phyloP scores from a whole-genome alignment of 768 basidiomycete species.

The Leccinellum albellum region DNA sequence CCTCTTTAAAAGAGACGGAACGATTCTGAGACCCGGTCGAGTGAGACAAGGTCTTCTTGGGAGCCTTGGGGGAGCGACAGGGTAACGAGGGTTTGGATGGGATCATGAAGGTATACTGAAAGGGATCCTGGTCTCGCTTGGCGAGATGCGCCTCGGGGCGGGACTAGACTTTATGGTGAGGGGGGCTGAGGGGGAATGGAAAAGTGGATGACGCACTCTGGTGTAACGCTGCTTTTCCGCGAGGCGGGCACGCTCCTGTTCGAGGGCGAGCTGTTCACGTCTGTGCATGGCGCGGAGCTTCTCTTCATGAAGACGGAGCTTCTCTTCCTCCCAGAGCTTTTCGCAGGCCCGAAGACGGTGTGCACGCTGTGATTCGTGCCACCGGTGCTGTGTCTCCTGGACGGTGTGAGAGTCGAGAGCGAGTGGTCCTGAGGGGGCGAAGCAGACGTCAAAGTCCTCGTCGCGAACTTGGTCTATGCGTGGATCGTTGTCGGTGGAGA shows the following conservation, averaged over 20 bases:
- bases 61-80: conserved; percentile 15
- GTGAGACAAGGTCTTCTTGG: conserved; percentile 4
- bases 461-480: conserved; percentile 57
- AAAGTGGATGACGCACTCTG: conserved; percentile 15
- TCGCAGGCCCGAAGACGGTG: conserved; percentile 45
- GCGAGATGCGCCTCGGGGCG: conserved; percentile 7
- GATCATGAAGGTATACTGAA: conserved; percentile 34
- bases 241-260: conserved; percentile 26
- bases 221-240: conserved; percentile 20
- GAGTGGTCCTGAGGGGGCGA: conserved; percentile 37
- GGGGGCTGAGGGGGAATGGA: background rate
- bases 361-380: conserved; percentile 32
- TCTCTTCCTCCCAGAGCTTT: conserved; percentile 47
- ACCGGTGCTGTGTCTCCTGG: conserved; percentile 34
- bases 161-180: conserved; percentile 15
- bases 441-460: conserved; percentile 41
- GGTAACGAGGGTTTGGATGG: conserved; percentile 20
- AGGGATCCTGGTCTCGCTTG: conserved; percentile 23
- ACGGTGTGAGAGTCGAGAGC: conserved; percentile 40
- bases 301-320: conserved; percentile 40
- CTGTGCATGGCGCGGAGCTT: conserved; percentile 31
- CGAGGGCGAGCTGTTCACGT: conserved; percentile 29
- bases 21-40: conserved; percentile 25
- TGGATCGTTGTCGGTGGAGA: conserved; percentile 56
- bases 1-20: conserved; percentile 52